A percentile compares a stretch with the other conserved stretches of the same genome.
phyloP scores from a whole-genome alignment of 2,329 filamentous ascomycete genomes.

The Hymenoscyphus albidus region DNA sequence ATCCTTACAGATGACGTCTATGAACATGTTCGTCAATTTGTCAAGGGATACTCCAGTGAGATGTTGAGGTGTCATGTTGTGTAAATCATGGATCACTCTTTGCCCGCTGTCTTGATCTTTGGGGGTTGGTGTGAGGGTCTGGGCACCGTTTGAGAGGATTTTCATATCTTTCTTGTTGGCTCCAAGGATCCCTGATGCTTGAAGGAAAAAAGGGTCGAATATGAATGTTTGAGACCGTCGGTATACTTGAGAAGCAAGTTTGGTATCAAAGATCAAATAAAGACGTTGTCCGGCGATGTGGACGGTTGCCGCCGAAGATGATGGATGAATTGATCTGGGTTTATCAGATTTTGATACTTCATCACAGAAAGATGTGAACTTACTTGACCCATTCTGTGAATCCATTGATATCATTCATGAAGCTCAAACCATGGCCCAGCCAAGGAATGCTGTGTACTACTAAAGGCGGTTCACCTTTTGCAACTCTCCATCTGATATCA shows the following conservation, averaged over 20 bases:
- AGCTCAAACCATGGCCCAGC: conserved; percentile 19
- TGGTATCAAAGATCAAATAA: conserved; percentile 26
- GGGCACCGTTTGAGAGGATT: conserved; percentile 19
- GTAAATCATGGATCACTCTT: conserved; percentile 19
- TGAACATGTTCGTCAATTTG: conserved; percentile 19
- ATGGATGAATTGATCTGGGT: conserved; percentile 14
- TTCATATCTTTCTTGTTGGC: conserved; percentile 21
- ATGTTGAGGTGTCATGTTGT: conserved; percentile 15
- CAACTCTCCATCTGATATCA: conserved; percentile 12
- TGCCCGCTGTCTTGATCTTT: conserved; percentile 15
- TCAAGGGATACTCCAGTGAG: conserved; percentile 18
- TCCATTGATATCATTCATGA: conserved; percentile 21
- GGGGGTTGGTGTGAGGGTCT: conserved; percentile 6
- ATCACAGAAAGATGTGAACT: background rate
- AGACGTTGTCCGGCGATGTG: conserved; percentile 22
- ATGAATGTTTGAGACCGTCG: conserved; percentile 23
- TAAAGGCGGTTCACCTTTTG: conserved; percentile 16
- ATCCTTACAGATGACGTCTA: conserved; percentile 18
- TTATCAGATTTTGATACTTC: conserved; percentile 3
- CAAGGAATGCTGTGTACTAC: conserved; percentile 18
- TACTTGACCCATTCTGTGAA: conserved; percentile 19
- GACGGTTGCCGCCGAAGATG: conserved; percentile 13
- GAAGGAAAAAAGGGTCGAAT: conserved; percentile 21
- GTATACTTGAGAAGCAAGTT: conserved; percentile 23
- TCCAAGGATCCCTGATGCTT: conserved; percentile 19